Base-by-base conservation (phyloP, 805 yeast genomes). In the Wickerhamomyces xylosicus region DNA sequence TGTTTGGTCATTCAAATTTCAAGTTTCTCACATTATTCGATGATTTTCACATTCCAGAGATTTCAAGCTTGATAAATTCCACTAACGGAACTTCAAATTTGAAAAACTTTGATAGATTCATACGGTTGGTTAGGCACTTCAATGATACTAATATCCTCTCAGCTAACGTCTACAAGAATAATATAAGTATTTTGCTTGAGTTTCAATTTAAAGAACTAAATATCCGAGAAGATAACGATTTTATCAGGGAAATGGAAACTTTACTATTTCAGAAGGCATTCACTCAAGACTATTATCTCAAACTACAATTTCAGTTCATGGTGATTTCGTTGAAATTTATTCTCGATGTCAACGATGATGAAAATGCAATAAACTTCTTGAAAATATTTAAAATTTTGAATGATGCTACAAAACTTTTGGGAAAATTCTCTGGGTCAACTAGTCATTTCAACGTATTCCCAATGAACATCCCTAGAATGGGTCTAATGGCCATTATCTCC, bases 31-130 rank as follows among this genome's bases (percentile, higher is more conserved):
- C 37, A 11, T 6, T 14, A 11, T 51, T 51, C 20, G 47, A 47
- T 8, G 41, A 44, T 19, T 43, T 45, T 29, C 51, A 47, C 13
- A 65, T 69, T 17, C 56, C 59, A 28, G 51, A 60, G 32, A 46
- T 67, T 25, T 62, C 57, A 17, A 54, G 61, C 7, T 54, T 66
- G 8, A 39, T 53, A 18, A 52, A 60, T 20, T 50, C 63, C 16
- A 31, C 19, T 14, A 31, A 31, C 15, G 33, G 5, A 4, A 57
- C 59, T 41, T 46, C 51, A 31, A 64, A 63, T 43, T 47, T 67
- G 29, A 50, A 48, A 11, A 54, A 56, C 19, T 60, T 66, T 10
- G 33, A 61, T 18, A 48, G 57, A 7, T 49, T 66, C 21, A 50
- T 57, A 33, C 50, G 58, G 17, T 44, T 67, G 31, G 46, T 65